Percentiles rank a stretch among this genome's conserved stretches.
These are phyloP conservation scores for Camelina sativa DNA, from an alignment of 345 rosid genomes.

Conservation along the genomic window DNA sequence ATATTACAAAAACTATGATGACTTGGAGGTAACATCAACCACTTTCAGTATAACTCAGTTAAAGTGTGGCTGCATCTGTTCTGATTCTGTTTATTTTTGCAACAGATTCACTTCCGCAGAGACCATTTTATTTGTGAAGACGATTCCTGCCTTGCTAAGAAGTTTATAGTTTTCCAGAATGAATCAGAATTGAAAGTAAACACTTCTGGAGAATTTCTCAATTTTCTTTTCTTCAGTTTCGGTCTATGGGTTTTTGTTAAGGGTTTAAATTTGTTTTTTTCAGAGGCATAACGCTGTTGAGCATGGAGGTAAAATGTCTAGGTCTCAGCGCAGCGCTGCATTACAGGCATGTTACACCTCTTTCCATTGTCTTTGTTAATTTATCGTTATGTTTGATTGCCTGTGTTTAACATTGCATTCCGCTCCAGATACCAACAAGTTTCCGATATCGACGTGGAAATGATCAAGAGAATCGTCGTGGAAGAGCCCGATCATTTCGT, in stretches of 20 bases:
- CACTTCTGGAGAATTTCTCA: constrained; percentile 10
- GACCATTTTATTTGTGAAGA: constrained; percentile 96
- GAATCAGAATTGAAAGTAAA: constrained; percentile 93
- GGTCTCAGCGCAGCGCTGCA: constrained; percentile 89
- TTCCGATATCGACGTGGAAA: constrained; percentile 60
- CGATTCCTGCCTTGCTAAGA: constrained; percentile 88
- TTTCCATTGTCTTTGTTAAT: neutral
- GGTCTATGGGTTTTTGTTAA: constrained; percentile 9
- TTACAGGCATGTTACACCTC: constrained; percentile 65
- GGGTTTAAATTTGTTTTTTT: constrained; percentile 7
- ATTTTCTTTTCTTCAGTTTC: constrained; percentile 1
- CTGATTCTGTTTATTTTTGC: constrained; percentile 30
- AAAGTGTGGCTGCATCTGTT: constrained; percentile 12
- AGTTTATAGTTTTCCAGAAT: constrained; percentile 81
- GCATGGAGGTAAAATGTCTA: constrained; percentile 97
- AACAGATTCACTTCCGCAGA: constrained; percentile 84
- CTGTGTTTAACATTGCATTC: constrained; percentile 20
- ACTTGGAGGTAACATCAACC: constrained; percentile 66
- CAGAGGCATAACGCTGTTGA: constrained; percentile 94
- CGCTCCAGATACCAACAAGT: constrained; percentile 86
- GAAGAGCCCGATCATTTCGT: constrained; percentile 69
- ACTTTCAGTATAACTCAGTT: neutral
- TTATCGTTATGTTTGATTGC: neutral
- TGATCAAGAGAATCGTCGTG: constrained; percentile 67
- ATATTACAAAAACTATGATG: constrained; percentile 88